A percentile compares a stretch with the other conserved stretches of the same genome.
phyloP scores from a whole-genome alignment of 148 eudicot genomes.

The Cornus florida region DNA sequence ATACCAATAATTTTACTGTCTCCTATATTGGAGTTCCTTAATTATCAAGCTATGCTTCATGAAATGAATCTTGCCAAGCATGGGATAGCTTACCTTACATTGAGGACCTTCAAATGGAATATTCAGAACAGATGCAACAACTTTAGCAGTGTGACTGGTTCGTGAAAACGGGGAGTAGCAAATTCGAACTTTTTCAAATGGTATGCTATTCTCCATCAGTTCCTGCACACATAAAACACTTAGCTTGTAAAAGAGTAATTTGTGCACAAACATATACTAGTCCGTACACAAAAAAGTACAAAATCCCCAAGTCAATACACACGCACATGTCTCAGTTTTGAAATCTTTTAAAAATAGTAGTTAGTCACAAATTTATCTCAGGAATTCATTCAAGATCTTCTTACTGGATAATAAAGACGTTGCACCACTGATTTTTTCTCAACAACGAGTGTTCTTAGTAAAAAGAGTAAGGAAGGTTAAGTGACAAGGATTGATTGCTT shows the following conservation, averaged over 20 bases:
- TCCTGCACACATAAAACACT: conserved; percentile 43
- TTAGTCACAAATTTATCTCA: not conserved
- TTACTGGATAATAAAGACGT: no score
- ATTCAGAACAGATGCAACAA: conserved; percentile 73
- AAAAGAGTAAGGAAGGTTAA: no score
- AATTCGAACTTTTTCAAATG: conserved; percentile 62
- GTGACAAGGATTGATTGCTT: no score
- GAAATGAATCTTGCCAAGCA: conserved; percentile 9
- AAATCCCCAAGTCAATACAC: not conserved
- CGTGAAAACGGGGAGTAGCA: conserved; percentile 97
- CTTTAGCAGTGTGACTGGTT: conserved; percentile 81
- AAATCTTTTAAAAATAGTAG: not conserved
- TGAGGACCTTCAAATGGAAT: conserved; percentile 76
- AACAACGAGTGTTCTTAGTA: no score
- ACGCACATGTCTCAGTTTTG: not conserved
- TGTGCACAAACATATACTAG: not conserved
- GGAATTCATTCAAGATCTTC: not conserved
- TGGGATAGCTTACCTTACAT: conserved; percentile 57
- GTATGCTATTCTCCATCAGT: conserved; percentile 51
- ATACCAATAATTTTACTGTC: not conserved
- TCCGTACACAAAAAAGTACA: not conserved
- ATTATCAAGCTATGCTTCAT: not conserved
- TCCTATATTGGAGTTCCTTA: not conserved
- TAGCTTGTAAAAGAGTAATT: not conserved
- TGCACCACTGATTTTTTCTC: no score